Evolutionary conservation across 257 asterid species (phyloP).

Genomic region (Henckelia pumila): DNA sequence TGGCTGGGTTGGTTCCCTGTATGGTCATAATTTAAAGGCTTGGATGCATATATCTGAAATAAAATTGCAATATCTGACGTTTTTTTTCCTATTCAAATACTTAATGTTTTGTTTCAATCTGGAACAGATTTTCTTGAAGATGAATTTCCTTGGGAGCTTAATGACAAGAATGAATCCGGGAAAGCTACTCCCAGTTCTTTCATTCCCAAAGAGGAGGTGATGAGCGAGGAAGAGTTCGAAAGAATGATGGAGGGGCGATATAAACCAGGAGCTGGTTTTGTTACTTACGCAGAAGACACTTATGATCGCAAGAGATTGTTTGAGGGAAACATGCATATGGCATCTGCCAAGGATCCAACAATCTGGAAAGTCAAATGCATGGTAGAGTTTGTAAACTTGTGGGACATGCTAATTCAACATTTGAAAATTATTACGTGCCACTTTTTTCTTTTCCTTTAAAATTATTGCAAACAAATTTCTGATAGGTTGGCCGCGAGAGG

Average conservation of each 20-base stretch:
- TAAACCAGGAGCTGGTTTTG: conserved; percentile 65
- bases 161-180: conserved; percentile 38
- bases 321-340: conserved; percentile 34
- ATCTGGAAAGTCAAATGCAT: conserved; percentile 97
- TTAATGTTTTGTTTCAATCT: background rate
- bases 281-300: conserved; percentile 60
- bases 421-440: background rate
- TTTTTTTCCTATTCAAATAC: background rate
- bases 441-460: conserved; percentile 9
- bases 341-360: conserved; percentile 55
- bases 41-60: background rate
- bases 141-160: conserved; percentile 33
- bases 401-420: conserved; percentile 3
- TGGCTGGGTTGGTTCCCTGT: background rate
- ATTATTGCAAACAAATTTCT: conserved; percentile 26
- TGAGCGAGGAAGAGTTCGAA: conserved; percentile 79
- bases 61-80: background rate
- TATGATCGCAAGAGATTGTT: conserved; percentile 44
- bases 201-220: conserved; percentile 71
- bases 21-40: background rate
- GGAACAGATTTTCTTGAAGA: conserved; percentile 53
- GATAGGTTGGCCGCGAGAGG: conserved; percentile 88
- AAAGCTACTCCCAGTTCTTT: conserved; percentile 37
- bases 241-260: conserved; percentile 64
- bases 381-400: conserved; percentile 43